phyloP scores from a whole-genome alignment of 2,329 filamentous ascomycete genomes.

The Pezicula neosporulosa region DNA sequence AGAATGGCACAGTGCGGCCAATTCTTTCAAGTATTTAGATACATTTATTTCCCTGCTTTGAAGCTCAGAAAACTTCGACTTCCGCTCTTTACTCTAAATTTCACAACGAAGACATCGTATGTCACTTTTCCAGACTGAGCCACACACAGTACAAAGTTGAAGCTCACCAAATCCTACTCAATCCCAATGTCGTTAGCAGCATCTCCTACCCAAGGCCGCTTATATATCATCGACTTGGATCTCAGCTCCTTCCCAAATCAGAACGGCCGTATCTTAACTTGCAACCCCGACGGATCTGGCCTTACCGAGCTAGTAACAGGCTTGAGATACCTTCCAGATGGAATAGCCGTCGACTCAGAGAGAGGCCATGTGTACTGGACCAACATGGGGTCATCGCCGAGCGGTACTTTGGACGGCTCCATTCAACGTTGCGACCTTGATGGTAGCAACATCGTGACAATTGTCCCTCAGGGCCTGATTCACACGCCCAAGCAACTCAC shows the following conservation, averaged over 20 bases:
- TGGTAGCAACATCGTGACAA: slow-evolving; percentile 38
- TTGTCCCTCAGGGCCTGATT: slow-evolving; percentile 40
- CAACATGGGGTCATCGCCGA: slow-evolving; percentile 39
- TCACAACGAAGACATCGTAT: too few species aligned
- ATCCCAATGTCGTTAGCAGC: background rate
- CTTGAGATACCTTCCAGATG: slow-evolving; percentile 35
- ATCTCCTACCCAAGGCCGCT: background rate
- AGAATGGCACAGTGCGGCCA: too few species aligned
- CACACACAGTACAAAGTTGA: too few species aligned
- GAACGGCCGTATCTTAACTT: slow-evolving; percentile 11
- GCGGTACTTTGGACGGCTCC: slow-evolving; percentile 7
- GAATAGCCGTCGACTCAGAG: slow-evolving; percentile 34
- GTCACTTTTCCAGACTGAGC: too few species aligned
- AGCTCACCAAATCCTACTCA: too few species aligned
- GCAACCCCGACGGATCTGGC: slow-evolving; percentile 7
- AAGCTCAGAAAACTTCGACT: too few species aligned
- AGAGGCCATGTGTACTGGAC: slow-evolving; percentile 44
- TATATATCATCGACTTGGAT: slow-evolving; percentile 14
- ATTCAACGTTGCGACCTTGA: slow-evolving; percentile 34
- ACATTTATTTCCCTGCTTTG: too few species aligned
- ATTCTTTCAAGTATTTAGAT: too few species aligned
- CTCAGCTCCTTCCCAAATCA: slow-evolving; percentile 9
- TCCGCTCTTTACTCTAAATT: too few species aligned
- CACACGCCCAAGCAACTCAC: slow-evolving; percentile 48
- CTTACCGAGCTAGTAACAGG: slow-evolving; percentile 10